Evolutionary conservation across 805 yeast species (phyloP), one percentile per base, ranked within the genome.

Genomic region (Wickerhamiella shivajii): DNA sequence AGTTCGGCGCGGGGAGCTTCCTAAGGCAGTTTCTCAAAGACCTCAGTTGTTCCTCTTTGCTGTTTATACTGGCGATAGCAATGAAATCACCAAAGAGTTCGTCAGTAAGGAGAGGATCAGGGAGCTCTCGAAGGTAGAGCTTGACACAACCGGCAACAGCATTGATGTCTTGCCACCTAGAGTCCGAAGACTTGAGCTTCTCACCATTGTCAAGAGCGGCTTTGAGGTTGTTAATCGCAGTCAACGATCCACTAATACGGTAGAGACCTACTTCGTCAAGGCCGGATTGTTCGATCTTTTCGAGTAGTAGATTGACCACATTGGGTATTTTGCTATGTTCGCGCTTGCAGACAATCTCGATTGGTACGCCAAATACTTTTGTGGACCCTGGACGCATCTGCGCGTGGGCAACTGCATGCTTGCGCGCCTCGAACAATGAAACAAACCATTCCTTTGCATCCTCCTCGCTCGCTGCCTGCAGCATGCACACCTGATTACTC

Each of bases 231-330:
- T 69, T 66, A 28, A 71, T 69, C 31, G 71, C 66, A 6, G 72
- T 74, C 24, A 69, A 61, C 6, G 77, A 70, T 4, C 77, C 78
- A 1, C 77, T 71, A 21, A 71, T 63, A 52, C 97, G 71, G 53
- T 87, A 87, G 10, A 87, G 62, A 12, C 97, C 97, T 34, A 81
- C 79, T 50, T 85, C 96, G 44, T 81, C 84, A 18, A 87, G 52
- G 1, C 97, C 95, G 34, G 85, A 69, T n/a, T 63, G 56, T 53
- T 87, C 97, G 42, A 87, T 78, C 44, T 77, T 90, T 29, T 64
- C 64, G 44, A 84, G 63, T 27, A 87, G 56, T 37, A 66, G 64
- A 22, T 66, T 71, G 37, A 85, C 71, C 27, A 85, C 69, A 5
- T 50, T 56, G 1, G 97, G 97, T 20, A 74, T 59, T 2, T 56